Base-by-base conservation (phyloP, 805 yeast genomes). In the Ogataea zsoltii region DNA sequence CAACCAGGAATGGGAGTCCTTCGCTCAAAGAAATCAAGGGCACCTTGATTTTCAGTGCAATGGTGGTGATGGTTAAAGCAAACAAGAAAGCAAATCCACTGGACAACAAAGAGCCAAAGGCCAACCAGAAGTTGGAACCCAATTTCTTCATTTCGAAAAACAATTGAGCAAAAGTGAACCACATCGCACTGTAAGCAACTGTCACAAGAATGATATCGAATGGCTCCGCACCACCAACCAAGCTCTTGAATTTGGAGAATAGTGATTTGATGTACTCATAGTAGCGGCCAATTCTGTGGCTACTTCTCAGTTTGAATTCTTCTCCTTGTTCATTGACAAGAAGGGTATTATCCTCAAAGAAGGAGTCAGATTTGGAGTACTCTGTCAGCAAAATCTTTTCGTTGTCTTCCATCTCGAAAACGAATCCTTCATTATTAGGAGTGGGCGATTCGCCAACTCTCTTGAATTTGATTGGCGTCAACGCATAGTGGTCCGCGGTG, bases 1-100 rank as follows among this genome's bases (percentile, higher is more conserved):
- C 89, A 17, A 92, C 96, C 60, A 92, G 76, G 66, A 92, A 92
- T 17, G 99, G 99, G 37, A 92, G 69, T 28, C 97, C 97, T 69
- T 92, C 97, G 46, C 90, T 79, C 53, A 92, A 72, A 44, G 88
- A 80, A 44, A 87, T 70, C 44, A 88, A 71, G 7, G 96, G 82
- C 26, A 92, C 83, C 41, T 76, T 77, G 37, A 79, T 69, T 29
- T 79, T 77, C 38, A 86, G 68, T 25, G 79, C 58, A 45, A 76
- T 74, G 28, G 80, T 76, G 7, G 87, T 74, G 40, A 84, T 69
- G 49, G 79, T 80, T 38, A 86, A 72, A 2, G 97, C 96, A 54
- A 87, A 79, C 46, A 89, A 70, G 58, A 94, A 85, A 2, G 96
- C 96, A 68, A 87, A 85, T 18, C 84, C 78, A 3, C 96, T 86